phyloP scores from a whole-genome alignment of 2,329 filamentous ascomycete genomes.

The Fusarium compactum region DNA sequence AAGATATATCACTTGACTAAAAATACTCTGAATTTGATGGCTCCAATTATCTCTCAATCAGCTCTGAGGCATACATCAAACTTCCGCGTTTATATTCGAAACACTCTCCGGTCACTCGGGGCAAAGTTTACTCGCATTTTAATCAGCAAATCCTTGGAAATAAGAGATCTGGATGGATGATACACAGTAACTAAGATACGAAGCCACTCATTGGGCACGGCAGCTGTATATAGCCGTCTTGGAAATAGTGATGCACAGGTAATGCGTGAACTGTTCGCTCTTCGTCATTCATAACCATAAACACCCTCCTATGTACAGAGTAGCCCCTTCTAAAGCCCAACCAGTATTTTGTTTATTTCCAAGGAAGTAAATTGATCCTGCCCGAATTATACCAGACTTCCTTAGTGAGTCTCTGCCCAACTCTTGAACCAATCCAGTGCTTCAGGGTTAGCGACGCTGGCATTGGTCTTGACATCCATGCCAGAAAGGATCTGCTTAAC shows the following conservation, averaged over 20 bases:
- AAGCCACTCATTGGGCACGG: background rate
- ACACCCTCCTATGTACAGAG: background rate
- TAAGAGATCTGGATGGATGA: background rate
- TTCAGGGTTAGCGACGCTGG: slow-evolving; percentile 91
- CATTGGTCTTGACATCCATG: slow-evolving; percentile 86
- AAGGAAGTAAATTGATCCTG: background rate
- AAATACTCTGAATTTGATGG: background rate
- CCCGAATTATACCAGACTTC: too few relatives aligned
- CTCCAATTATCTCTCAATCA: background rate
- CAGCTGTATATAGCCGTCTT: background rate
- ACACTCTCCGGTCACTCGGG: too few relatives aligned
- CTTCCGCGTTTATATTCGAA: background rate
- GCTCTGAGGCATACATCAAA: background rate
- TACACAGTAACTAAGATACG: rapidly evolving
- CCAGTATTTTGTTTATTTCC: slow-evolving; percentile 21
- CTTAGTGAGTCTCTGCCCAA: slow-evolving; percentile 74
- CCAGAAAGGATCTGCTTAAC: slow-evolving; percentile 97
- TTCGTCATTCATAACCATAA: background rate
- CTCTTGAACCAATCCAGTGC: slow-evolving; percentile 88
- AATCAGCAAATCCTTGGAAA: background rate
- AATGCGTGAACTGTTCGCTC: background rate
- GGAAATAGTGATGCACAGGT: background rate
- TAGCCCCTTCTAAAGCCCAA: background rate
- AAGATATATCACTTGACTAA: background rate
- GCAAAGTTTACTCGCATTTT: background rate